Evolutionary conservation across 805 yeast species (phyloP), one percentile per base, ranked within the genome.

Genomic region (Cyberlindnera subsufficiens): DNA sequence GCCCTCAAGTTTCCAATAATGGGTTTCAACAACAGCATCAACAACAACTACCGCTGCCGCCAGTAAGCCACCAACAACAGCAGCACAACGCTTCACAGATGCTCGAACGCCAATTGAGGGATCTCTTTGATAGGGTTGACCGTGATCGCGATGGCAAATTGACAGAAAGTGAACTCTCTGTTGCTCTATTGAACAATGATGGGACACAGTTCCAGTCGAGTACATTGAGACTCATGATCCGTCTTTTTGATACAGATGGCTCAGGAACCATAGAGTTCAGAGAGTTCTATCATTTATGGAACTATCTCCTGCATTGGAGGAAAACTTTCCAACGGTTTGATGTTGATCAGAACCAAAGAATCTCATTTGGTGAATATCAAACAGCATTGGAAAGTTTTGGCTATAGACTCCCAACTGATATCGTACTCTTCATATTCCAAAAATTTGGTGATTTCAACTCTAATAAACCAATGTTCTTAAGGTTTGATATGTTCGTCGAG

Each of bases 401-500:
- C 2, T 83, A 81, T 63, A 70, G 74, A 36, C 62, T 83, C 38
- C 73, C 79, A 41, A 69, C 76, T 15, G 76, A 72, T 51, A 69
- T 79, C 49, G 79, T 78, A 20, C 67, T 75, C 37, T 77, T 74
- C 54, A 63, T 83, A 43, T 82, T 80, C 55, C 75, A 70, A 49
- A 72, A 71, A 44, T 82, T 79, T 55, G 70, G 80, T 32, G 72
- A 66, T 19, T 46, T 54, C 25, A 51, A 54, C 32, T 52, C 54
- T 7, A 60, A 59, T 39, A 56, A 52, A 16, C 59, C 59, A 20
- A 54, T 58, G 60, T 69, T 65, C 44, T 58, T 87, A 62, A 79
- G 84, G 45, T 87, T 87, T 60, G 96, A 87, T 59, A 73, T 78
- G 60, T 87, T 87, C 63, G 88, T 87, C 20, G 95, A 87, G 58